Conservation (phyloP, 805 yeast species). For the Saccharomyces paradoxus region DNA sequence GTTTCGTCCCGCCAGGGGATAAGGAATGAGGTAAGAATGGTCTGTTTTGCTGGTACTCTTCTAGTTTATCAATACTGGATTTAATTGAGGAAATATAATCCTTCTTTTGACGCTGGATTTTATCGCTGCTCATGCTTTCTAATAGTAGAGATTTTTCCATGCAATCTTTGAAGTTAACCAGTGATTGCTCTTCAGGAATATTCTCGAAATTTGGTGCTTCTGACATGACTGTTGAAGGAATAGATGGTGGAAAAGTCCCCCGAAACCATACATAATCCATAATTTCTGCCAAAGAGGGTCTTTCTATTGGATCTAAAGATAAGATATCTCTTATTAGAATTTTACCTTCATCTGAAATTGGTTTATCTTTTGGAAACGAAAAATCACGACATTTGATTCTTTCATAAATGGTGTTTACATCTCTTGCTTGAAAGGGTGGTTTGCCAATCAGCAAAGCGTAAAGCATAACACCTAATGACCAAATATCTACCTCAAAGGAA, state of each 20-base stretch:
- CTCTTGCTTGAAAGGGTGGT: slow-evolving; percentile 97
- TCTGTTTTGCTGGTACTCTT: slow-evolving; percentile 35
- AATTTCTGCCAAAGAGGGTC: slow-evolving; percentile 77
- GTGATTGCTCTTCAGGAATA: slow-evolving; percentile 53
- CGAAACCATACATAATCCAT: slow-evolving; percentile 80
- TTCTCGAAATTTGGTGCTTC: slow-evolving; percentile 56
- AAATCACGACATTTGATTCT: slow-evolving; percentile 80
- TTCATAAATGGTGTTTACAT: slow-evolving; percentile 85
- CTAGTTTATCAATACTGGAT: slow-evolving; percentile 30
- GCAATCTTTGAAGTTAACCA: slow-evolving; percentile 56
- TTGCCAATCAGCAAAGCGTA: slow-evolving; percentile 87
- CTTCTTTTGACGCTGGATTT: neutral
- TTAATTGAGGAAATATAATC: neutral
- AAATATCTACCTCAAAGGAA: slow-evolving; percentile 87
- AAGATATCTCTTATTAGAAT: slow-evolving; percentile 64
- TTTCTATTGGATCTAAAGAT: slow-evolving; percentile 64
- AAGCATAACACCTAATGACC: slow-evolving; percentile 97
- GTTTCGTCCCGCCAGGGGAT: slow-evolving; percentile 86
- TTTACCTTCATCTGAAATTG: slow-evolving; percentile 63
- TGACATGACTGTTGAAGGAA: slow-evolving; percentile 36
- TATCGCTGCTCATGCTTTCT: neutral
- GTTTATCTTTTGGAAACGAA: slow-evolving; percentile 62
- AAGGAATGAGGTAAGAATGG: slow-evolving; percentile 77
- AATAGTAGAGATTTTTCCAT: slow-evolving; percentile 55
- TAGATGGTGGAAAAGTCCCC: slow-evolving; percentile 77